phyloP scores from a whole-genome alignment of 148 eudicot species.

The Rhododendron vialii region DNA sequence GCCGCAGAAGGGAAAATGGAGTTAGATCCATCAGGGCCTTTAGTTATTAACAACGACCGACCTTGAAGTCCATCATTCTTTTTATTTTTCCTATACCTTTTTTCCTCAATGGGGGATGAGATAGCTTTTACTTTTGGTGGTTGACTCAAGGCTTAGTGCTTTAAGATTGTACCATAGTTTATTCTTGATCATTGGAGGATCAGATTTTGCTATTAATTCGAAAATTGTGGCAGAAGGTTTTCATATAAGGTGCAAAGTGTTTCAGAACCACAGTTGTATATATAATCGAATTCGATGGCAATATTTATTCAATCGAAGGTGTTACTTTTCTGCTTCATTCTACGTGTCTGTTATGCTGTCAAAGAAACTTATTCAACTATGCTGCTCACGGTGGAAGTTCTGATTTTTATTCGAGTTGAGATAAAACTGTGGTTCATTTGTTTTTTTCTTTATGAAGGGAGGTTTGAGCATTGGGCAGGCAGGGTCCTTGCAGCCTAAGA shows the following conservation, averaged over 20 bases:
- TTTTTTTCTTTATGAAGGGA: background rate
- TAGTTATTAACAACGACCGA: conserved; percentile 4
- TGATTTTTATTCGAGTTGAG: background rate
- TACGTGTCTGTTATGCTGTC: background rate
- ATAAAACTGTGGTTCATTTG: background rate
- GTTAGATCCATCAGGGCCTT: conserved; percentile 7
- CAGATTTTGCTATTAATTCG: background rate
- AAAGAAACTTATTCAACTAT: background rate
- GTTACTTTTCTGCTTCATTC: background rate
- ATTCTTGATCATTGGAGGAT: background rate
- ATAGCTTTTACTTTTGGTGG: background rate
- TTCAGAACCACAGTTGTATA: conserved; percentile 10
- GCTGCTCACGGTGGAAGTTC: background rate
- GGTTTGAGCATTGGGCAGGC: background rate
- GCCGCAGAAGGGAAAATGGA: conserved; percentile 14
- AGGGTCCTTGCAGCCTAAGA: no score
- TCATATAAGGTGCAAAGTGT: conserved; percentile 1
- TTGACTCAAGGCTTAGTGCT: background rate
- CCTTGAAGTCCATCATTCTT: background rate
- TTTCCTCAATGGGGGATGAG: background rate
- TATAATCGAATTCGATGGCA: background rate
- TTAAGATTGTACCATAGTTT: background rate
- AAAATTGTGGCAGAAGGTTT: background rate
- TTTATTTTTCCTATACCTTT: background rate
- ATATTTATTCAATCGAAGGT: background rate